Percentiles rank a stretch among this genome's conserved stretches.
These are phyloP conservation scores for Sporothrix sp. DNA, from an alignment of 2,329 filamentous ascomycete species.

Conservation along the genomic window DNA sequence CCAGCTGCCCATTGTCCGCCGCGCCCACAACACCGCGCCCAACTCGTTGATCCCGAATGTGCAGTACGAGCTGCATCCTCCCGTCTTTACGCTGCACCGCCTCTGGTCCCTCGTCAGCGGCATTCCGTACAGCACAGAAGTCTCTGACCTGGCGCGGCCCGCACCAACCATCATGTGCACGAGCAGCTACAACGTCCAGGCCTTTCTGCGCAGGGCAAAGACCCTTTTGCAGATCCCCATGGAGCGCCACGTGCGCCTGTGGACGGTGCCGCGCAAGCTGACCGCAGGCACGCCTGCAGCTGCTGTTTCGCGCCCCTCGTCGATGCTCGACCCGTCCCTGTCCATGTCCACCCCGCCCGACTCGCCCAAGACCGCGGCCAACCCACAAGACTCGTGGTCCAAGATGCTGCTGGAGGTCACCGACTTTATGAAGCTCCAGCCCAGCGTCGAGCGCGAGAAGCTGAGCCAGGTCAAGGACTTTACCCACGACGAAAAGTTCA, in stretches of 20 bases:
- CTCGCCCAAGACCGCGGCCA: constrained; percentile 15
- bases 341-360: constrained; percentile 22
- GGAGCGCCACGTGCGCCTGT: constrained; percentile 66
- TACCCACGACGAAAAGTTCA: constrained; percentile 66
- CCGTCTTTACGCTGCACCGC: constrained; percentile 75
- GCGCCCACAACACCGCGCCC: constrained; percentile 65
- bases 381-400: constrained; percentile 27
- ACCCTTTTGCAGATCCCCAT: constrained; percentile 54
- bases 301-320: background rate
- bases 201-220: constrained; percentile 72
- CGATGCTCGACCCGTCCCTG: background rate
- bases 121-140: constrained; percentile 44
- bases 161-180: constrained; percentile 63
- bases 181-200: constrained; percentile 56
- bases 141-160: constrained; percentile 51
- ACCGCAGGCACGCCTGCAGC: constrained; percentile 22
- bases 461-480: constrained; percentile 54
- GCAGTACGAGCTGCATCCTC: constrained; percentile 74
- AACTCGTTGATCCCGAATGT: constrained; percentile 54
- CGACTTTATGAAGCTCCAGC: constrained; percentile 52
- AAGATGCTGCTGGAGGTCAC: constrained; percentile 50
- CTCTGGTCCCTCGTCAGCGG: constrained; percentile 54
- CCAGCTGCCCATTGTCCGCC: constrained; percentile 62
- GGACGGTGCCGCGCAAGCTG: constrained; percentile 49
- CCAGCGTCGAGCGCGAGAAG: constrained; percentile 53